Base-by-base conservation (phyloP, 2,329 filamentous ascomycete genomes). In the Metarhizium guizhouense region DNA sequence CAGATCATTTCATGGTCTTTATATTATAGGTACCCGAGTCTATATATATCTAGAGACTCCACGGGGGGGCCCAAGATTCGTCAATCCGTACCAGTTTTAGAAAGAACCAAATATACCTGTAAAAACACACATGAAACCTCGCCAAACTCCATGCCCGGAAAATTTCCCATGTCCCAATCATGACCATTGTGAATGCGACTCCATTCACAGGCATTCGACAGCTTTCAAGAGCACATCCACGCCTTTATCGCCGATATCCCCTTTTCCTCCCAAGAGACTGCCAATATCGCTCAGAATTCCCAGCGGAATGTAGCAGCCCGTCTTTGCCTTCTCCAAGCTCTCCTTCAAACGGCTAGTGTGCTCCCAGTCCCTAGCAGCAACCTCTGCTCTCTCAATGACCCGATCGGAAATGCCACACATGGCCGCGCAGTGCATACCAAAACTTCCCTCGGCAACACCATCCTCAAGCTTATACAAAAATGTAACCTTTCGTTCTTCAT, bases 341-440 rank as follows among this genome's bases (percentile, higher is more conserved):
- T 96, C 91, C 71, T 91, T 94, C 59, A 97, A 78, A 20, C 90
- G 79, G 62, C 88, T 93, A 0, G 94, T 97, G 70, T 96, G 91
- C 74, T 99, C 94, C 91, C 94, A 97, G 65, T 91, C 89, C 62
- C 80, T 85, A 1, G 94, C 94, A 6, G 94, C 94, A 25, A 86
- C 82, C 71, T 99, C 94, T 0, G 94, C 94, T 25, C 87, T 77
- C 66, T 92, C 85, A 59, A 99, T 90, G 16, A 99, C 85, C 55
- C 85, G 85, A 48, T 77, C 76, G 0, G 90, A 84, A 60, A 99
- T 97, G 1, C 94, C 94, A 64, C 94, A 99, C 94, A 99, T 99
- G 58, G 90, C 87, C 1, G 94, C 94, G 68, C 94, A 99, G 70
- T 99, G 94, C 94, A 99, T 99, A 64, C 94, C 94, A 66, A 97